These are phyloP conservation scores for Avena atlantica DNA, from an alignment of 176 grass and related monocot species.

Conservation along the genomic window DNA sequence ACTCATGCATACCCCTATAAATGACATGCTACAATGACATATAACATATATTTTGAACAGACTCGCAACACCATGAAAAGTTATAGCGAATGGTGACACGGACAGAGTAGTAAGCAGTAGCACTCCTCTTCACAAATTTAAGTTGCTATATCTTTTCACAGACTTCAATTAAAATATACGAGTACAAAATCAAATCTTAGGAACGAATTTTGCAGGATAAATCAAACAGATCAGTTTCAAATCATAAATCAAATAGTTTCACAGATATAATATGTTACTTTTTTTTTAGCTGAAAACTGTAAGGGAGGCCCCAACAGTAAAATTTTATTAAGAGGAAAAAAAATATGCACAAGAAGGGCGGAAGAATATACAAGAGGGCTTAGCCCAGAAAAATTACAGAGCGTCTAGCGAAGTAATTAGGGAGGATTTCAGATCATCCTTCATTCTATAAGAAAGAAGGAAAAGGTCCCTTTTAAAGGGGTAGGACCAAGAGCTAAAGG, in stretches of 20 bases:
- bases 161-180: not conserved
- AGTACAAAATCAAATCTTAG: not conserved
- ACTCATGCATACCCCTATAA: not conserved
- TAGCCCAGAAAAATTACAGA: no score
- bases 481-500: no score
- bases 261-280: not conserved
- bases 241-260: not conserved
- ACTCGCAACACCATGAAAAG: not conserved
- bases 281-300: no score
- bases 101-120: not conserved
- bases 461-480: no score
- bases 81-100: not conserved
- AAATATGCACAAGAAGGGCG: no score
- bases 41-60: slow-evolving; percentile 8
- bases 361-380: no score
- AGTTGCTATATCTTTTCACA: slow-evolving; percentile 7
- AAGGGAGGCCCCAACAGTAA: no score
- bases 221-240: not conserved
- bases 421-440: no score
- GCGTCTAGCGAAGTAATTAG: no score
- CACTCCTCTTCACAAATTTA: slow-evolving; percentile 10
- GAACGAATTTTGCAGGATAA: slow-evolving; percentile 6
- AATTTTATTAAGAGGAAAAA: no score
- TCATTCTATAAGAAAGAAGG: no score
- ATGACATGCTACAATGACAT: slow-evolving; percentile 2